Base-by-base conservation (phyloP, 495 filamentous ascomycete species). In the Lepidopterella palustris region DNA sequence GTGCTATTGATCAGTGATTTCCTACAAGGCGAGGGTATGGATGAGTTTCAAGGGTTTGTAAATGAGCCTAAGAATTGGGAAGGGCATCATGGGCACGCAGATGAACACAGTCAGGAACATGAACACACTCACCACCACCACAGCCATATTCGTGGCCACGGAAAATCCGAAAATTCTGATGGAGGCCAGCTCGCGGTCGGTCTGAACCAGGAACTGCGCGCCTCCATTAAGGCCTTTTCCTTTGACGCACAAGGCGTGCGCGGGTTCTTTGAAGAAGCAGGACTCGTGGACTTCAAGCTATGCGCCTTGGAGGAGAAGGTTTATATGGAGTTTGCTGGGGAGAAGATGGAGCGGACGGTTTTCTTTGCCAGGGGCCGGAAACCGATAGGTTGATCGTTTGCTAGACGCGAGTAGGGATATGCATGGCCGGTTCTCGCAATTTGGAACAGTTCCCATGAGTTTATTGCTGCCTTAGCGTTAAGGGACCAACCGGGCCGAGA, bases 1-100 rank as follows among this genome's bases (percentile, higher is more conserved):
- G 81, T 83, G 2, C 72, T 85, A 40, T 55, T 87, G n/a, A 78
- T 90, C 57, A 72, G 85, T 32, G 87, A 91, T 59, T 80, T 90
- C 48, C 57, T 88, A 11, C 63, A 70, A 39, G 66, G 66, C 8
- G 66, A 72, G 39, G 62, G 68, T 23, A 62, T 72, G 9, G 53
- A 65, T 26, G 67, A 67, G 21, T 55, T 70, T 13, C 56, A 70
- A 31, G 57, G 42, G 15, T 56, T 27, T n/a, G 55, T 52, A 24
- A 81, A 76, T 48, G 78, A 78, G 53, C 82, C 86, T 65, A 60
- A 73, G 57, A 62, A 72, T 26, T 60, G 79, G 23, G 59, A 64
- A 48, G 51, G 29, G 26, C 24, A 31, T 21, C 61, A 60, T 52
- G 42, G 21, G n/a, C 55, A 63, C 45, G 50, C n/a, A 5, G 49